These are phyloP conservation scores for Akanthomyces muscarius DNA, from an alignment of 2,329 filamentous ascomycete species.

Conservation along the genomic window DNA sequence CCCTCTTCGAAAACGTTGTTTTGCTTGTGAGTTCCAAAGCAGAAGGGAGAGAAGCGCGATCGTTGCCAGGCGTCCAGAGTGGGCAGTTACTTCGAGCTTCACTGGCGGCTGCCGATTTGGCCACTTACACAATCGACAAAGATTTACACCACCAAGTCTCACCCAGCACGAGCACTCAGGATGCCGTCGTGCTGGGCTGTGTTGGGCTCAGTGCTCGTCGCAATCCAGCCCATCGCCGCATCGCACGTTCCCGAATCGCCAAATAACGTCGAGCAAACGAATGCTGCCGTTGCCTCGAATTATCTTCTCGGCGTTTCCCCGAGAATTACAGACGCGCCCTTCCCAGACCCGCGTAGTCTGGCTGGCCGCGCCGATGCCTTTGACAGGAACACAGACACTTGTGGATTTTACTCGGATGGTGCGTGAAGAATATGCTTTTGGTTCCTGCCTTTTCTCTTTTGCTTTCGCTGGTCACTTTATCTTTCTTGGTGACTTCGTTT, in stretches of 20 bases:
- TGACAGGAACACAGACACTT: slow-evolving; percentile 7
- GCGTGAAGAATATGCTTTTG: background rate
- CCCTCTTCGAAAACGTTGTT: background rate
- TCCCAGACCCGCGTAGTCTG: background rate
- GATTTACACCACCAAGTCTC: background rate
- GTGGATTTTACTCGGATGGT: slow-evolving; percentile 13
- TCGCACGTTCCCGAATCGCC: background rate
- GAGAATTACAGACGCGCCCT: slow-evolving; percentile 10
- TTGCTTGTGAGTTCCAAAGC: background rate
- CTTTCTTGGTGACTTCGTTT: no score
- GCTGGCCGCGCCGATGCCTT: background rate
- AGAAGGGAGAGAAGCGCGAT: background rate
- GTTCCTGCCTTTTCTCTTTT: no score
- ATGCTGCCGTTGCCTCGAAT: background rate
- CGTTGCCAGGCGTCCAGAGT: background rate
- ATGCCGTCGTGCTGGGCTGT: slow-evolving; percentile 4
- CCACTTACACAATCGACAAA: background rate
- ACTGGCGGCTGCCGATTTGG: background rate
- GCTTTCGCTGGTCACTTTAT: no score
- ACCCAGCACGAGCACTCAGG: background rate
- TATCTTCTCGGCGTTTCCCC: slow-evolving; percentile 3
- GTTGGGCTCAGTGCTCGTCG: background rate
- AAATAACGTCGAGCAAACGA: background rate
- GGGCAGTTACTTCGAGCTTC: background rate
- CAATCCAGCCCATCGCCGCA: background rate